Evolutionary conservation across 2,329 filamentous ascomycete species (phyloP).

Genomic region (Trichocomaceae sp.): DNA sequence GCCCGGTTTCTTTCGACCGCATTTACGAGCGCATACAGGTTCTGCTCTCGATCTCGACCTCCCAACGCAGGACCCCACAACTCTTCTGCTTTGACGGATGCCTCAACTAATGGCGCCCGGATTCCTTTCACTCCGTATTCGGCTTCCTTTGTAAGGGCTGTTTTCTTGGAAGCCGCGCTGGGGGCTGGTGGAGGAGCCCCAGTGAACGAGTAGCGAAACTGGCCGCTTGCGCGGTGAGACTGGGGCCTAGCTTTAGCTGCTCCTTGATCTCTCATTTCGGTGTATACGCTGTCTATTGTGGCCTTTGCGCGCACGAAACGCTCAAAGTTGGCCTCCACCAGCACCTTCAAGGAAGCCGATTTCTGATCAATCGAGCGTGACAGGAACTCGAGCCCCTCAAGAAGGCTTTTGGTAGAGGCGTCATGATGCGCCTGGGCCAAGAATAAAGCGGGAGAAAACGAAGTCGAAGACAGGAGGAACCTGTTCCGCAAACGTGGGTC

Average conservation of each 20-base stretch:
- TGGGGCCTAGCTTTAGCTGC: constrained; percentile 39
- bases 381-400: constrained; percentile 76
- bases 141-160: constrained; percentile 84
- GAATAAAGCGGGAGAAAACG: constrained; percentile 87
- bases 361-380: constrained; percentile 95
- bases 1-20: constrained; percentile 73
- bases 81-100: constrained; percentile 89
- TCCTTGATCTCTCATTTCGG: constrained; percentile 80
- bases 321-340: constrained; percentile 97
- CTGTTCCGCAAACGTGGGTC: constrained; percentile 76
- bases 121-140: constrained; percentile 86
- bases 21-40: constrained; percentile 68
- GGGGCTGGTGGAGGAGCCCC: constrained; percentile 33
- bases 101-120: constrained; percentile 78
- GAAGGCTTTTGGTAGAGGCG: constrained; percentile 72
- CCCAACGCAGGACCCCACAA: constrained; percentile 94
- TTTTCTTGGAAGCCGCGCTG: constrained; percentile 66
- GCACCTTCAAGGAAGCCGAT: constrained; percentile 87
- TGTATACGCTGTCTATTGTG: constrained; percentile 98
- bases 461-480: constrained; percentile 91
- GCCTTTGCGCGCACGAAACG: constrained; percentile 95
- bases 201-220: constrained; percentile 38
- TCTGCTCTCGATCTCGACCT: constrained; percentile 83
- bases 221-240: constrained; percentile 63
- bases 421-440: constrained; percentile 84